These are phyloP conservation scores for Pseudevernia furfuracea DNA, from an alignment of 495 filamentous ascomycete species.

Conservation along the genomic window DNA sequence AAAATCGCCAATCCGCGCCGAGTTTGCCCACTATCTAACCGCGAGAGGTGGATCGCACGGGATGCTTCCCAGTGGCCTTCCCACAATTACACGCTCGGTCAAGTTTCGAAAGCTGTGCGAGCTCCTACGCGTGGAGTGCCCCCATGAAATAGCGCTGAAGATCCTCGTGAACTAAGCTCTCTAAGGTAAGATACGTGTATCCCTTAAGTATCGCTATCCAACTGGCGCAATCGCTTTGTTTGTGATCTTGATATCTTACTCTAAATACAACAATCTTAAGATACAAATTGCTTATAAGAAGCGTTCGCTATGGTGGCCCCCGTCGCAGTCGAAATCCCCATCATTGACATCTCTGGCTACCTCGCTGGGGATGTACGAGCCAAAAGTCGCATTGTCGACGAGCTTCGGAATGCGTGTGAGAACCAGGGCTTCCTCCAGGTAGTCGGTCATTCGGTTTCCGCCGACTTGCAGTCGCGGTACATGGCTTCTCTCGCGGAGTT, in stretches of 20 bases:
- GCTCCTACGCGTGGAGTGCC: too few species aligned
- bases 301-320: background rate
- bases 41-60: too few species aligned
- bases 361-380: background rate
- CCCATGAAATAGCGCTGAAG: too few species aligned
- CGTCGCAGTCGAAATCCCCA: background rate
- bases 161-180: too few species aligned
- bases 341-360: conserved; percentile 1
- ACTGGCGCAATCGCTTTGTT: too few species aligned
- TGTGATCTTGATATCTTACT: background rate
- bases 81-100: too few species aligned
- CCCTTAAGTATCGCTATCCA: background rate
- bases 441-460: background rate
- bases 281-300: background rate
- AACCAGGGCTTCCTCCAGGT: conserved; percentile 3
- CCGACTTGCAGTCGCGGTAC: background rate
- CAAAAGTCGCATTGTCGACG: background rate
- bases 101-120: too few species aligned
- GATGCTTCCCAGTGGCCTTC: too few species aligned
- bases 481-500: background rate
- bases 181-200: too few species aligned
- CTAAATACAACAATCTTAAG: background rate
- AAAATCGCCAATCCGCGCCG: too few species aligned
- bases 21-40: too few species aligned
- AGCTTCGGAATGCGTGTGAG: background rate